Conservation (phyloP, 2,329 filamentous ascomycete genomes). For the Pseudocercospora eumusae region DNA sequence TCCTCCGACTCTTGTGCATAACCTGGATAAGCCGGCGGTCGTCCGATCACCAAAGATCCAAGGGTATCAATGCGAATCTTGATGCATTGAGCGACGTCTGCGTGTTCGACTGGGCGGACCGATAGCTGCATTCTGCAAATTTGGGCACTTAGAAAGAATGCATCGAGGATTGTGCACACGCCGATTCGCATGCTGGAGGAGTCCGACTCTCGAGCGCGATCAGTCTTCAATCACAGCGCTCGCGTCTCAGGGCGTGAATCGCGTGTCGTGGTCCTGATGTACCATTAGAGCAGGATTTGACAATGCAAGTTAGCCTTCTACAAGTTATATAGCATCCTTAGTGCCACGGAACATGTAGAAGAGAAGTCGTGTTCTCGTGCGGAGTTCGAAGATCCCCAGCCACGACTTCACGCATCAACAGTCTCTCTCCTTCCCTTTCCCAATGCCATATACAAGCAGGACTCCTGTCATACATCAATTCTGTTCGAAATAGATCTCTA, state of each 20-base stretch:
- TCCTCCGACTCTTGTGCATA: not conserved
- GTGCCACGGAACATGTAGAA: too few species aligned
- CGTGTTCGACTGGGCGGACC: not conserved
- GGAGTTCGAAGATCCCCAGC: not conserved
- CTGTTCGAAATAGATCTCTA: slow-evolving; percentile 42
- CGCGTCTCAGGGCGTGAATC: too few species aligned
- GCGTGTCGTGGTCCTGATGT: not conserved
- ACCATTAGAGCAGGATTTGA: not conserved
- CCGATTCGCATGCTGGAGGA: not conserved
- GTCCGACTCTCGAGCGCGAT: not conserved
- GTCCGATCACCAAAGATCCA: not conserved
- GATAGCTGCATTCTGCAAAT: slow-evolving; percentile 5
- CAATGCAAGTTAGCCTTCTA: not conserved
- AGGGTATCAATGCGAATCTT: not conserved
- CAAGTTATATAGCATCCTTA: not conserved
- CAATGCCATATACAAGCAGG: slow-evolving; percentile 26
- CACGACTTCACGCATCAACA: not conserved
- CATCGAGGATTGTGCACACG: not conserved
- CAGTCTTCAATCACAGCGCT: not conserved
- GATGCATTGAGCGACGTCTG: not conserved
- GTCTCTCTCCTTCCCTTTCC: not conserved
- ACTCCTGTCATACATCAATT: slow-evolving; percentile 43
- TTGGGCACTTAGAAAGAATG: not conserved
- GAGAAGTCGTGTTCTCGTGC: too few species aligned
- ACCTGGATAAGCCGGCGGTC: not conserved